A percentile compares a stretch with the other conserved stretches of the same genome.
phyloP scores from a whole-genome alignment of 1,139 yeast genomes.

The Blastobotrys ciferrii region DNA sequence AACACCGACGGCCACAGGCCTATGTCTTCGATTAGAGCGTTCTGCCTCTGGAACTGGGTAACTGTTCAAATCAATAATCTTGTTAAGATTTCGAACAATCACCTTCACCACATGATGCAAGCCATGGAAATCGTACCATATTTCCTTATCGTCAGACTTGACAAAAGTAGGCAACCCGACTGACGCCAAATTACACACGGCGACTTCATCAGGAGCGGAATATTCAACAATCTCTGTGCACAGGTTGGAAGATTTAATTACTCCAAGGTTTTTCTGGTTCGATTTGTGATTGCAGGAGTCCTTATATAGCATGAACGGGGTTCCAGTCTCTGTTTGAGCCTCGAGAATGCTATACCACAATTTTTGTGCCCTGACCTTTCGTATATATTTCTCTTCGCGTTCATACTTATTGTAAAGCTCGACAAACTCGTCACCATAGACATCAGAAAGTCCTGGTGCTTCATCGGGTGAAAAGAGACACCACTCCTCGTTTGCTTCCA shows the following conservation, averaged over 20 bases:
- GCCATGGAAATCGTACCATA: slow-evolving; percentile 56
- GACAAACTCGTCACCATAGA: slow-evolving; percentile 68
- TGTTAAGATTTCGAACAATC: slow-evolving; percentile 60
- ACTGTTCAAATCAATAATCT: slow-evolving; percentile 62
- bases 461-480: slow-evolving; percentile 74
- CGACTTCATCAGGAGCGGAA: slow-evolving; percentile 72
- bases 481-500: slow-evolving; percentile 68
- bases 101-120: slow-evolving; percentile 63
- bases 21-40: slow-evolving; percentile 58
- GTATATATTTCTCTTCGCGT: slow-evolving; percentile 55
- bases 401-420: slow-evolving; percentile 62
- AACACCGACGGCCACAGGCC: slow-evolving; percentile 79
- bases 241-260: slow-evolving; percentile 74
- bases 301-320: slow-evolving; percentile 78
- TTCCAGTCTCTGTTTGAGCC: slow-evolving; percentile 81
- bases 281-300: slow-evolving; percentile 75
- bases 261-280: slow-evolving; percentile 76
- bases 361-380: slow-evolving; percentile 66
- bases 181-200: slow-evolving; percentile 82
- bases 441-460: slow-evolving; percentile 71
- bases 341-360: slow-evolving; percentile 75
- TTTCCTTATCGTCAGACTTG: slow-evolving; percentile 37
- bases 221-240: slow-evolving; percentile 84
- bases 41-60: slow-evolving; percentile 66
- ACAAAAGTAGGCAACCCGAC: slow-evolving; percentile 67